These are phyloP conservation scores for Daldinia sp. DNA, from an alignment of 2,329 filamentous ascomycete genomes.

Conservation along the genomic window DNA sequence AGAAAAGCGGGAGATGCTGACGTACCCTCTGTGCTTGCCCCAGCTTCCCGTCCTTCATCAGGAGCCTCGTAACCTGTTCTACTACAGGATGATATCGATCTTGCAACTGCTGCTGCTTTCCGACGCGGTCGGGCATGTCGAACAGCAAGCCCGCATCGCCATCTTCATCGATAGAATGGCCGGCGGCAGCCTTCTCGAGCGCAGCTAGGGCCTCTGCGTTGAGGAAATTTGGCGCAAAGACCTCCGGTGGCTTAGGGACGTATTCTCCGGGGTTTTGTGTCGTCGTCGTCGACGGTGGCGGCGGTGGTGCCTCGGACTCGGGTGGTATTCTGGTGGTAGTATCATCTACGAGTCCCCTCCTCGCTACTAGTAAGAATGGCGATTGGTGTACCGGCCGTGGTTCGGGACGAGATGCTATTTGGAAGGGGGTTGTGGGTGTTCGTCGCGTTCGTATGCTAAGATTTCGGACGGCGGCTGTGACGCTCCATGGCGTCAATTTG, in stretches of 20 bases:
- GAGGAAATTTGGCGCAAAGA: slow-evolving; percentile 44
- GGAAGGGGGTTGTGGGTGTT: slow-evolving; percentile 12
- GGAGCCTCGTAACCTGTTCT: slow-evolving; percentile 84
- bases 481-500: slow-evolving; percentile 45
- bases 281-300: slow-evolving; percentile 10
- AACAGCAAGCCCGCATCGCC: slow-evolving; percentile 75
- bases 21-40: slow-evolving; percentile 86
- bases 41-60: slow-evolving; percentile 94
- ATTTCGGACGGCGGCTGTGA: slow-evolving; percentile 38
- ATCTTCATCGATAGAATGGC: slow-evolving; percentile 40
- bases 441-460: slow-evolving; percentile 44
- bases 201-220: slow-evolving; percentile 42
- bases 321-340: slow-evolving; percentile 28
- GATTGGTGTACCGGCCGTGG: slow-evolving; percentile 9
- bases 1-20: slow-evolving; percentile 9
- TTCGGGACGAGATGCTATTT: slow-evolving; percentile 7
- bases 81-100: slow-evolving; percentile 87
- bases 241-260: slow-evolving; percentile 29
- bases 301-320: slow-evolving; percentile 11
- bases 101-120: slow-evolving; percentile 67
- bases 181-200: slow-evolving; percentile 44
- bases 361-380: slow-evolving; percentile 31
- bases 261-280: slow-evolving; percentile 9
- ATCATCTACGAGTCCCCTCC: slow-evolving; percentile 38
- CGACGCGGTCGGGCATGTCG: slow-evolving; percentile 70